Evolutionary conservation across 1,284 basidiomycete genomes (phyloP).

Genomic region (Malassezia globosa): DNA sequence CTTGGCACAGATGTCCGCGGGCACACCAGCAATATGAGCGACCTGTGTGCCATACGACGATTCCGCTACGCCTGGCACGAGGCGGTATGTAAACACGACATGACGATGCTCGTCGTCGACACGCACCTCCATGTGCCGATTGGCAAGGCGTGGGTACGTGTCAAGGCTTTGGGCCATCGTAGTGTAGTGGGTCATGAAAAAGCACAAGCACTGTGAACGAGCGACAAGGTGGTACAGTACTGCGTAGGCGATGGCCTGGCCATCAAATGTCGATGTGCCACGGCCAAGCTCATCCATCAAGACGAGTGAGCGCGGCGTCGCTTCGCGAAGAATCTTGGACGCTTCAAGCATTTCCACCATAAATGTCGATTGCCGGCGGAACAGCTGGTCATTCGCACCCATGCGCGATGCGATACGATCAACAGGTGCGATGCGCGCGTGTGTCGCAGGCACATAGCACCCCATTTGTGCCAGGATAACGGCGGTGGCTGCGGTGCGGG

Average conservation of each 20-base stretch:
- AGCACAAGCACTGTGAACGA: conserved; percentile 41
- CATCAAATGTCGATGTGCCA: conserved; percentile 47
- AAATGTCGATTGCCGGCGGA: conserved; percentile 44
- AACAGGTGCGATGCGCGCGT: conserved; percentile 72
- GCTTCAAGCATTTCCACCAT: conserved; percentile 48
- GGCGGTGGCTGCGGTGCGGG: conserved; percentile 92
- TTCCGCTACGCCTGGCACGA: conserved; percentile 57
- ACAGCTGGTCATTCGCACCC: conserved; percentile 59
- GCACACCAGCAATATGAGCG: conserved; percentile 42
- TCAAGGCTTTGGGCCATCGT: conserved; percentile 37
- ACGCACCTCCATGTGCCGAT: conserved; percentile 46
- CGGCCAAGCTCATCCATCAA: conserved; percentile 47
- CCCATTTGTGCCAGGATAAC: conserved; percentile 95
- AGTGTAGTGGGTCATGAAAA: conserved; percentile 46
- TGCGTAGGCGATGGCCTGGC: conserved; percentile 44
- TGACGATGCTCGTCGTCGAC: conserved; percentile 40
- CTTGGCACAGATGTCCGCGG: conserved; percentile 36
- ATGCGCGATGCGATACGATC: conserved; percentile 92
- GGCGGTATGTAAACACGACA: conserved; percentile 44
- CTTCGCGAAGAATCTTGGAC: conserved; percentile 41
- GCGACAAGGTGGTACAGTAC: conserved; percentile 42
- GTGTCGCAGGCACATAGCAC: conserved; percentile 84
- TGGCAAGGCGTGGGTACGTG: conserved; percentile 37
- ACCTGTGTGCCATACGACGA: conserved; percentile 63
- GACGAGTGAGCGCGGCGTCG: conserved; percentile 44